Base-by-base conservation (phyloP, 176 grass and related monocot genomes). In the Carex parvula region DNA sequence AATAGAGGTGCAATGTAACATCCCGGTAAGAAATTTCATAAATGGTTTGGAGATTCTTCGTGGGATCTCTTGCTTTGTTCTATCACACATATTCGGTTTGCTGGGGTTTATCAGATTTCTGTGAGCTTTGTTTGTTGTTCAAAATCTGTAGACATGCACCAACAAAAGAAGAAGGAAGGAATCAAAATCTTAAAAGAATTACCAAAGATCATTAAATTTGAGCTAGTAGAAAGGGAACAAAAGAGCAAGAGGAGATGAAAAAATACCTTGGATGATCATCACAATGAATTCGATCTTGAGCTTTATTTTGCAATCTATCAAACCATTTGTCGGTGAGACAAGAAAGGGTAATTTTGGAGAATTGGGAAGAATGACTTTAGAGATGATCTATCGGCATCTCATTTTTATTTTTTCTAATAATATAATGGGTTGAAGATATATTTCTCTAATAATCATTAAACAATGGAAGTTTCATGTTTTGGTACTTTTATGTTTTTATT, bases 241-340 rank as follows among this genome's bases (percentile, higher is more conserved):
- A 56, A 56, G 5, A 33, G 24, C 10, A 0, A 10, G 73, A 55
- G 13, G 6, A 78, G 24, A 78, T 78, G 4, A 14, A 77, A 29
- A 52, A 30, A 0, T 83, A 83, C 81, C 81, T 83, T 83, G 62
- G 62, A 83, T 83, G 18, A 83, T 68, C 81, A 68, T 83, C 63
- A 33, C 41, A 10, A 54, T 18, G 26, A 83, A 66, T 63, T 55
- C 37, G 37, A 39, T 39, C 68, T n/a, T 2, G 3, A 20, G 17
- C 9, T 48, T 50, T 83, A 56, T n/a, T 68, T 83, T 6, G 20
- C 18, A 9, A 67, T 30, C 14, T 8, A 54, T 63, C 22, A 5
- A 17, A 29, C 6, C 41, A 83, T 52, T 42, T 52, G 13, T 33
- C 8, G 62, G 1, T 17, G 35, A 64, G 50, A 54, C 5, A 68